A percentile compares a stretch with the other conserved stretches of the same genome.
Conservation (phyloP, 1,284 basidiomycete genomes). For the Salmacisia buchloeana region DNA sequence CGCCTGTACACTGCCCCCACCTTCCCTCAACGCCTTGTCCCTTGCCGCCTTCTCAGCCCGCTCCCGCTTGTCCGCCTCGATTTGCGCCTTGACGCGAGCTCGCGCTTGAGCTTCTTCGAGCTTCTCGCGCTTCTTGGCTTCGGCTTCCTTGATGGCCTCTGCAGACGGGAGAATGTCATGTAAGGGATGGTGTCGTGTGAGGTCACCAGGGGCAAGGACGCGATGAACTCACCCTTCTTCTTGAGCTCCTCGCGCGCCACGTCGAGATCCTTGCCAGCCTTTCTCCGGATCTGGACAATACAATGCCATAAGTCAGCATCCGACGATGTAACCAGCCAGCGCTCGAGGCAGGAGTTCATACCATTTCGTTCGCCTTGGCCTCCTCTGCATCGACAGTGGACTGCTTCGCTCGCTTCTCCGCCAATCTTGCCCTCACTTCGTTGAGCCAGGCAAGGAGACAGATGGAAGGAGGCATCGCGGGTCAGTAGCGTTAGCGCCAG, state of each 20-base stretch:
- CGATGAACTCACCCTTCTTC: conserved; percentile 28
- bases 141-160: conserved; percentile 45
- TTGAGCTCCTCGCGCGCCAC: conserved; percentile 43
- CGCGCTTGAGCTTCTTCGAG: conserved; percentile 40
- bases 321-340: background rate
- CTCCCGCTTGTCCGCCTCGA: conserved; percentile 47
- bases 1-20: conserved; percentile 8
- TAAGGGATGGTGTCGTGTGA: background rate
- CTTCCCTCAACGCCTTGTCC: conserved; percentile 43
- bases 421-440: conserved; percentile 39
- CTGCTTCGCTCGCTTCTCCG: conserved; percentile 40
- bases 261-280: conserved; percentile 43
- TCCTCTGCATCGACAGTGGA: conserved; percentile 38
- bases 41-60: conserved; percentile 41
- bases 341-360: background rate
- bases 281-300: conserved; percentile 36
- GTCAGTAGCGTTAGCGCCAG: background rate
- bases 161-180: background rate
- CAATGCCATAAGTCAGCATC: background rate
- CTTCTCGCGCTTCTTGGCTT: conserved; percentile 42
- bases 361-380: conserved; percentile 39
- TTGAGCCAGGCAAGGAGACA: background rate
- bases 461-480: background rate
- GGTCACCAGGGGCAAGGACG: background rate
- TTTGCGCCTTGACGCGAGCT: conserved; percentile 43